Percentiles rank a stretch among this genome's conserved stretches.
Evolutionary conservation across 805 yeast species (phyloP).

Genomic region (Vanderwaltozyma verrucispora): DNA sequence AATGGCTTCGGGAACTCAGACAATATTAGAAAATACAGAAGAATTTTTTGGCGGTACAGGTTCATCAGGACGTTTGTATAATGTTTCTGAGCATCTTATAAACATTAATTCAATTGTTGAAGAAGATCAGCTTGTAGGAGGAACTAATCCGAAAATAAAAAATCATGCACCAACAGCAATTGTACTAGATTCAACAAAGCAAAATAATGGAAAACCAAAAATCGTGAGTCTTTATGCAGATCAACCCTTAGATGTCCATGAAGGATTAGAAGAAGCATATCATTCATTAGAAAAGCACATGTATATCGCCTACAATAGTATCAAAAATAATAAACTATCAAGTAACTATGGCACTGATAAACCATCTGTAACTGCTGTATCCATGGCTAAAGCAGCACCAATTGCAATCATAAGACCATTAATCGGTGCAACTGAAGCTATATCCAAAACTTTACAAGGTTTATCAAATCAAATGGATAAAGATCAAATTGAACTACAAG

Average conservation of each 20-base stretch:
- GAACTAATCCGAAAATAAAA: constrained; percentile 25
- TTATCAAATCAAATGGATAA: constrained; percentile 73
- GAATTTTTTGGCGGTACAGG: constrained; percentile 71
- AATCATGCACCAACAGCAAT: constrained; percentile 22
- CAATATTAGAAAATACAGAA: constrained; percentile 68
- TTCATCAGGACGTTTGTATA: constrained; percentile 33
- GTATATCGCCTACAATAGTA: constrained; percentile 51
- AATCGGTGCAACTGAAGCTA: constrained; percentile 88
- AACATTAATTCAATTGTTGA: constrained; percentile 21
- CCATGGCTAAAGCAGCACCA: constrained; percentile 70
- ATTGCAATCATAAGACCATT: constrained; percentile 72
- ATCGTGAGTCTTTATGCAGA: constrained; percentile 68
- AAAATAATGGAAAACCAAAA: constrained; percentile 22
- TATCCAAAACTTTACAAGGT: constrained; percentile 75
- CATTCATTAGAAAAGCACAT: constrained; percentile 60
- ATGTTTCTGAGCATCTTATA: constrained; percentile 6
- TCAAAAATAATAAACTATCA: constrained; percentile 29
- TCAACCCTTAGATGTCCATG: constrained; percentile 63
- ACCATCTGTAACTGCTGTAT: constrained; percentile 55
- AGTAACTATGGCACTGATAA: constrained; percentile 29
- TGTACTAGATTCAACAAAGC: constrained; percentile 16
- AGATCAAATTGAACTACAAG: constrained; percentile 42
- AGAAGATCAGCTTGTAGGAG: constrained; percentile 29
- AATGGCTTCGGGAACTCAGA: constrained; percentile 81
- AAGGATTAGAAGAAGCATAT: constrained; percentile 72